phyloP scores from a whole-genome alignment of 768 basidiomycete species.

The Hericium alpestre region DNA sequence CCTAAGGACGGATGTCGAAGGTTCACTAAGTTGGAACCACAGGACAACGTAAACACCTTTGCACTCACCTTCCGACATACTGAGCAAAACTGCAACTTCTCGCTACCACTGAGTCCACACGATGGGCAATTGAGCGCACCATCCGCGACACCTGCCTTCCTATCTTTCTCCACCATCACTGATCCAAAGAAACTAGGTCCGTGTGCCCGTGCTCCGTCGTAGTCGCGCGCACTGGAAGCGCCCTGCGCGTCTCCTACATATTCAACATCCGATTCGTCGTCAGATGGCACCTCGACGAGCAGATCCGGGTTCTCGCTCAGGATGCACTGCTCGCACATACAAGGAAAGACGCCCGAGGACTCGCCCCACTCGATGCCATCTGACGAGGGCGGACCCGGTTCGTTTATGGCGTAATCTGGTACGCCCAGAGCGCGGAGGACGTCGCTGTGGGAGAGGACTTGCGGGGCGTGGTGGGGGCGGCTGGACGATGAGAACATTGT shows the following conservation, averaged over 20 bases:
- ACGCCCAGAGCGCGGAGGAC: background rate
- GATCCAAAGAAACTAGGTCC: background rate
- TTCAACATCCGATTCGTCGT: background rate
- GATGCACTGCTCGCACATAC: background rate
- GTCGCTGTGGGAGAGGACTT: background rate
- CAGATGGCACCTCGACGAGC: background rate
- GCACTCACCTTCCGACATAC: background rate
- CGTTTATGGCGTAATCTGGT: background rate
- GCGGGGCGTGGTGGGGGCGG: background rate
- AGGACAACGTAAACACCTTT: background rate
- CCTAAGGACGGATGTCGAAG: background rate
- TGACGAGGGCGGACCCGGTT: background rate
- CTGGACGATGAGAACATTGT: background rate
- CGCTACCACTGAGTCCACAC: background rate
- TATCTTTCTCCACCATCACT: background rate
- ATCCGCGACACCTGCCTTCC: background rate
- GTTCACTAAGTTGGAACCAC: background rate
- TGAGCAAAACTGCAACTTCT: background rate
- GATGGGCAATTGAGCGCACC: background rate
- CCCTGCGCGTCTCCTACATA: background rate
- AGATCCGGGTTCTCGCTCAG: background rate
- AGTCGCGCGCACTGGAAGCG: background rate
- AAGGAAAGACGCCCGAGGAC: background rate
- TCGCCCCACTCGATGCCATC: background rate
- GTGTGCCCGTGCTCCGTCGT: background rate